Conservation (phyloP, 225 moss, liverwort and hornwort species). For the Polytrichum commune region DNA sequence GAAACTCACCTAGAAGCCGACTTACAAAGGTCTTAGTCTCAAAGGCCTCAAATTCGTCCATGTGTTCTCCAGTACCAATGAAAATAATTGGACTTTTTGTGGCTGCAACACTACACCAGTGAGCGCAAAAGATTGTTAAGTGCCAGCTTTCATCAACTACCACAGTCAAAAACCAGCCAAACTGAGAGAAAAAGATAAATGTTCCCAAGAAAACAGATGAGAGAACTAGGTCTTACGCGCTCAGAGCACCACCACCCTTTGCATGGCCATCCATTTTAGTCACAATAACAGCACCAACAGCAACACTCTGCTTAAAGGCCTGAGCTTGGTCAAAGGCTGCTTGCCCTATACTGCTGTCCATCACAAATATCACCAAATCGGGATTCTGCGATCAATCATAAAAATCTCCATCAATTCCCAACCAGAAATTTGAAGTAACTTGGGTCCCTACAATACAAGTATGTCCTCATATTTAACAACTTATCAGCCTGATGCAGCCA, state of each 20-base stretch:
- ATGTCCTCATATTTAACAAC: no score
- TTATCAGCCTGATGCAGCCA: constrained; percentile 4
- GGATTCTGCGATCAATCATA: constrained; percentile 58
- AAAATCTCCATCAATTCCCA: background rate
- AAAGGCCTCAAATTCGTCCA: constrained; percentile 88
- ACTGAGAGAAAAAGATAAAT: background rate
- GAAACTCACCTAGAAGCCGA: constrained; percentile 68
- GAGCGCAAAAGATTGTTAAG: constrained; percentile 1
- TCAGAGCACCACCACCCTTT: constrained; percentile 88
- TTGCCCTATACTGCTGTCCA: constrained; percentile 92
- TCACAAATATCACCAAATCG: constrained; percentile 88
- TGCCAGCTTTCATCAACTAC: constrained; percentile 3
- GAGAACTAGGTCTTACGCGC: constrained; percentile 50
- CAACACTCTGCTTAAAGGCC: constrained; percentile 88
- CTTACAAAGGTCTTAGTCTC: constrained; percentile 90
- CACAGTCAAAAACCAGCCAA: constrained; percentile 11
- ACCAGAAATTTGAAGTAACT: background rate
- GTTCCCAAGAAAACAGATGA: no score
- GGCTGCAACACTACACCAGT: constrained; percentile 64
- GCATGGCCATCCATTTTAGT: constrained; percentile 98
- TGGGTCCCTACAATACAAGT: no score
- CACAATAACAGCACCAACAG: constrained; percentile 84
- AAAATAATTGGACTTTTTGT: constrained; percentile 93
- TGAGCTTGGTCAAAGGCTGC: constrained; percentile 94
- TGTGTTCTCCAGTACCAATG: constrained; percentile 89